Percentiles rank a stretch among this genome's conserved stretches.
Evolutionary conservation across 768 basidiomycete genomes (phyloP).

Genomic region (Tephrocybe sp.): DNA sequence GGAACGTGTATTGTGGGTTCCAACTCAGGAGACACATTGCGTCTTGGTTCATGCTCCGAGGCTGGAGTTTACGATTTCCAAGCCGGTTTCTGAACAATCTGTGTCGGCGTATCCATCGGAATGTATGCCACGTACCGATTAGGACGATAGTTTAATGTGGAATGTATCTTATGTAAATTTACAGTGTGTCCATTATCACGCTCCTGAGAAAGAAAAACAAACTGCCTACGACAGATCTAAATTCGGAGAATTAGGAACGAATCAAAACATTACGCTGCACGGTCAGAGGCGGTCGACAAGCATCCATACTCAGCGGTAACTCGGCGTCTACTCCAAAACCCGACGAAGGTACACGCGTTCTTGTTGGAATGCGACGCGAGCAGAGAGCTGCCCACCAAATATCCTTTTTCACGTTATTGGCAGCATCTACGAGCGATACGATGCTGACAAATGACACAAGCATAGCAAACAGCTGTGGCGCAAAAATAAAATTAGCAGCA

Average conservation of each 20-base stretch:
- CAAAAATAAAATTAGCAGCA: neutral
- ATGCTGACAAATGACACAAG: neutral
- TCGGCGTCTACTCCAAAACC: too few species aligned
- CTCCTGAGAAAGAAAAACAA: too few species aligned
- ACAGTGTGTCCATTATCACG: too few species aligned
- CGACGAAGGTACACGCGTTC: too few species aligned
- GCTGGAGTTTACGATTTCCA: slow-evolving; percentile 11
- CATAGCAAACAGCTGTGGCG: neutral
- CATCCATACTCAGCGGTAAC: too few species aligned
- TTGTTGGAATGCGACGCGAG: neutral
- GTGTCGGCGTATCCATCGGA: too few species aligned
- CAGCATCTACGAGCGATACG: neutral
- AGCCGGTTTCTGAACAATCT: neutral
- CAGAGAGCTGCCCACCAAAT: neutral
- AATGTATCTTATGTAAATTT: too few species aligned
- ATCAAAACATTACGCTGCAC: too few species aligned
- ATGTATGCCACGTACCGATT: slow-evolving; percentile 1
- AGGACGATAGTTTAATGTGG: too few species aligned
- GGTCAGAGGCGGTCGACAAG: too few species aligned
- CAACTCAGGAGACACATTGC: slow-evolving; percentile 2
- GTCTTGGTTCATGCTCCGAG: slow-evolving; percentile 5
- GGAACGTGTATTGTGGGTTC: slow-evolving; percentile 13
- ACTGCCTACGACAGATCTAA: too few species aligned
- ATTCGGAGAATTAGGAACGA: too few species aligned
- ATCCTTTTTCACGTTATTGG: neutral